A percentile compares a stretch with the other conserved stretches of the same genome.
These are phyloP conservation scores for Craterostigma plantagineum DNA, from an alignment of 257 asterid species.

Conservation along the genomic window DNA sequence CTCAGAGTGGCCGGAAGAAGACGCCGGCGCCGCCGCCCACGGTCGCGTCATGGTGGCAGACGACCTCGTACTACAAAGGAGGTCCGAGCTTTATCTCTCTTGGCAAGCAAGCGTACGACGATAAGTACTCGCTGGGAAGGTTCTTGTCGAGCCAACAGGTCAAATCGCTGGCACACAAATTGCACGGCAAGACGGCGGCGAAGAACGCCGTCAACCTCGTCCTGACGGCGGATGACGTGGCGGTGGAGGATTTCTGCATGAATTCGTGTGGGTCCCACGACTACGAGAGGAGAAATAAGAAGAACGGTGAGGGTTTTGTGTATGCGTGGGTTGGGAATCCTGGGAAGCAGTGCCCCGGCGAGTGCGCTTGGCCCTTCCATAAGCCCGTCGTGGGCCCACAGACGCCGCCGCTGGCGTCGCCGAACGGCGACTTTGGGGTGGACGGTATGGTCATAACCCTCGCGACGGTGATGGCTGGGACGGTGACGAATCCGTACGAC, in stretches of 20 bases:
- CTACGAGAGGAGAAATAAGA: too few species aligned
- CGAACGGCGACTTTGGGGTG: constrained; percentile 70
- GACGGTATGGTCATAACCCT: constrained; percentile 76
- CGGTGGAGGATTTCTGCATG: not conserved
- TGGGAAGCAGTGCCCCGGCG: constrained; percentile 66
- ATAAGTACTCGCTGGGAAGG: not conserved
- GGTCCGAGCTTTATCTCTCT: not conserved
- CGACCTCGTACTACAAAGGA: not conserved
- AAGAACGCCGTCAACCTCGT: constrained; percentile 1
- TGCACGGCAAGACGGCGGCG: not conserved
- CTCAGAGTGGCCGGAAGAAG: too few species aligned
- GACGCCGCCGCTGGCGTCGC: constrained; percentile 47
- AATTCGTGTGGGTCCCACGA: not conserved
- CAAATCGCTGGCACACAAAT: not conserved
- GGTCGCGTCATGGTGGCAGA: not conserved
- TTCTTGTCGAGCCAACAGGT: not conserved
- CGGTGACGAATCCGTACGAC: constrained; percentile 66
- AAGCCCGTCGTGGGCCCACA: constrained; percentile 84
- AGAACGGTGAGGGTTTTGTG: constrained; percentile 12
- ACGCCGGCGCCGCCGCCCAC: not conserved
- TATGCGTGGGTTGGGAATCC: constrained; percentile 91
- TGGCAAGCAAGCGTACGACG: not conserved
- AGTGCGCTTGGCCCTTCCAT: constrained; percentile 91
- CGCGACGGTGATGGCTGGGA: constrained; percentile 76
- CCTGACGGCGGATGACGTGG: not conserved